Evolutionary conservation across 768 basidiomycete genomes (phyloP).

Genomic region (Agaricus sinodeliciosus): DNA sequence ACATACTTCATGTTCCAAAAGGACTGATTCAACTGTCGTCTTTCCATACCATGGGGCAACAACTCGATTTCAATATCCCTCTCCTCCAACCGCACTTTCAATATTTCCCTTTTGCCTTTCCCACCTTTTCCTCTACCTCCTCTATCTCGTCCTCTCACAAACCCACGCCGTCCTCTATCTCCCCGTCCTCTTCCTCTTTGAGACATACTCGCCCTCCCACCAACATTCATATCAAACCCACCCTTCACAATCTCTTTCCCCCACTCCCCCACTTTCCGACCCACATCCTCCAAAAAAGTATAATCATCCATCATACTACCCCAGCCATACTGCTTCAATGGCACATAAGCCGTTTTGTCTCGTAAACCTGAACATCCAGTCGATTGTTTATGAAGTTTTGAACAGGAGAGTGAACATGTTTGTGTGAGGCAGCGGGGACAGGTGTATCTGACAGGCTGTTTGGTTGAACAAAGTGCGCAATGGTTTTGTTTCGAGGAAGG

Average conservation of each 20-base stretch:
- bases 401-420: slow-evolving; percentile 71
- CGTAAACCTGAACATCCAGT: slow-evolving; percentile 66
- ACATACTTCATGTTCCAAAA: slow-evolving; percentile 76
- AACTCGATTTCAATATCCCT: slow-evolving; percentile 70
- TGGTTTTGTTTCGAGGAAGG: slow-evolving; percentile 3
- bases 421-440: slow-evolving; percentile 70
- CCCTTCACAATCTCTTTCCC: slow-evolving; percentile 63
- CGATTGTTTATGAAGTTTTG: slow-evolving; percentile 55
- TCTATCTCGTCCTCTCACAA: slow-evolving; percentile 19
- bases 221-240: slow-evolving; percentile 33
- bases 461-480: slow-evolving; percentile 14
- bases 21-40: slow-evolving; percentile 72
- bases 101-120: slow-evolving; percentile 55
- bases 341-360: slow-evolving; percentile 65
- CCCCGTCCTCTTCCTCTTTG: slow-evolving; percentile 21
- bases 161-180: slow-evolving; percentile 15
- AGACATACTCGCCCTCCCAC: slow-evolving; percentile 12
- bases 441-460: slow-evolving; percentile 53
- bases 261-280: slow-evolving; percentile 69
- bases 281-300: slow-evolving; percentile 75
- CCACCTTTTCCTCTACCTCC: slow-evolving; percentile 31
- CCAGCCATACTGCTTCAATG: slow-evolving; percentile 81
- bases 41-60: slow-evolving; percentile 79
- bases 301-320: slow-evolving; percentile 90
- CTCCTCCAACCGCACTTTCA: slow-evolving; percentile 62